Evolutionary conservation across 257 asterid species (phyloP).

Genomic region (Przewalskia tangutica): DNA sequence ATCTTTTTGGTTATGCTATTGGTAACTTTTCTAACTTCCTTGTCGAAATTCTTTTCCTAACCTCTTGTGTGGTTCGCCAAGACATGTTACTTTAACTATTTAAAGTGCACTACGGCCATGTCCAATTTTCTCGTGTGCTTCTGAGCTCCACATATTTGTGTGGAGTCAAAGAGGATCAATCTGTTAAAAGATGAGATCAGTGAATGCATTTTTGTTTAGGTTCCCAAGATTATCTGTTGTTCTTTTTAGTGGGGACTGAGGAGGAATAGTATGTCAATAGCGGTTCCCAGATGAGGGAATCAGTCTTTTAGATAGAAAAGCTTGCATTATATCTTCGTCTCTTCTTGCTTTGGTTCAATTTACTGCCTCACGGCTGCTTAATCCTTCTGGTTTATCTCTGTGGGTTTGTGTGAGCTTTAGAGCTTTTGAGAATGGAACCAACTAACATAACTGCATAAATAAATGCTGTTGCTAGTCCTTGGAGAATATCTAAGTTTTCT

Average conservation of each 20-base stretch:
- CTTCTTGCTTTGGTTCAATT: neutral
- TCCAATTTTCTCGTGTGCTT: neutral
- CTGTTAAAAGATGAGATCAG: neutral
- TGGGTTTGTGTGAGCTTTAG: neutral
- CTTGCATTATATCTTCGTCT: neutral
- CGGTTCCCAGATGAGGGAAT: neutral
- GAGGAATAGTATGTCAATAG: neutral
- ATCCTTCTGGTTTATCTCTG: neutral
- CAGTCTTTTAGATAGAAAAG: neutral
- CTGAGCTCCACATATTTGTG: neutral
- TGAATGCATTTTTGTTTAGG: neutral
- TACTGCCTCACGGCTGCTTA: neutral
- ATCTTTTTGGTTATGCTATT: constrained; percentile 84
- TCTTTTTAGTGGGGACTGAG: neutral
- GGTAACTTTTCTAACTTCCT: constrained; percentile 32
- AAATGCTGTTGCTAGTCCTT: neutral
- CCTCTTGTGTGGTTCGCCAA: neutral
- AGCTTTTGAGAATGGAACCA: neutral
- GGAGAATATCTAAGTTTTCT: neutral
- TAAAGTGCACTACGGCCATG: neutral
- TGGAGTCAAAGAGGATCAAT: neutral
- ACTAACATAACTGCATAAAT: neutral
- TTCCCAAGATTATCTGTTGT: neutral
- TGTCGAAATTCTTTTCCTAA: neutral
- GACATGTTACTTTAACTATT: neutral